Evolutionary conservation across 1,284 basidiomycete genomes (phyloP).

Genomic region (Ustilago shanxiensis): DNA sequence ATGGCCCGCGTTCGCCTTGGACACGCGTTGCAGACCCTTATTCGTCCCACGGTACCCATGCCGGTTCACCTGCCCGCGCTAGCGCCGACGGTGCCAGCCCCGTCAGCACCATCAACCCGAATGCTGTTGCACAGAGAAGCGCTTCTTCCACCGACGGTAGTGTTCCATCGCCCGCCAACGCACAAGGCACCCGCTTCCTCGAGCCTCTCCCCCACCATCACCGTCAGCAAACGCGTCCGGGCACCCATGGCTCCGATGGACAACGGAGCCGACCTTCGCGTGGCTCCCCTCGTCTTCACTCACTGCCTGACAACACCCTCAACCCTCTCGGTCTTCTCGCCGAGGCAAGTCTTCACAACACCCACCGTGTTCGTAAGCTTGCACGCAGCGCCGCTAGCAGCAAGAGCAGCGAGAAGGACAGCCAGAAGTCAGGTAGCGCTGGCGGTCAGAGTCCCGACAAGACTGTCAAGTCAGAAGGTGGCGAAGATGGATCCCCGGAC

Average conservation of each 20-base stretch:
- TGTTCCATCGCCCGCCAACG: constrained; percentile 32
- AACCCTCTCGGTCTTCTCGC: constrained; percentile 70
- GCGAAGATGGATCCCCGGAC: constrained; percentile 24
- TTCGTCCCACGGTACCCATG: constrained; percentile 18
- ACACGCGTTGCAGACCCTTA: constrained; percentile 28
- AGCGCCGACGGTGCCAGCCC: constrained; percentile 43
- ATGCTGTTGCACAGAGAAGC: constrained; percentile 43
- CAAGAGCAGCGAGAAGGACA: constrained; percentile 45
- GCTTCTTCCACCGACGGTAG: constrained; percentile 44
- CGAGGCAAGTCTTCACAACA: constrained; percentile 68
- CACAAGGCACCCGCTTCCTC: constrained; percentile 47
- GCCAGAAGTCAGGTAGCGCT: constrained; percentile 35
- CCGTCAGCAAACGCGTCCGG: constrained; percentile 31
- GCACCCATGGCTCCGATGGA: constrained; percentile 17
- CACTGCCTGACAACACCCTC: constrained; percentile 72
- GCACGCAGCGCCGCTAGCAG: constrained; percentile 34
- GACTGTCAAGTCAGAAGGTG: constrained; percentile 38
- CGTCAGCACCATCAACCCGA: constrained; percentile 51
- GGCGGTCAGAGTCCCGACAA: constrained; percentile 43
- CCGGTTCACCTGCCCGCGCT: constrained; percentile 27
- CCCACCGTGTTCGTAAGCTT: constrained; percentile 42
- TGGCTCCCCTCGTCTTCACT: constrained; percentile 52
- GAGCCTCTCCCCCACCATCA: constrained; percentile 50
- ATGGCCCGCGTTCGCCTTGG: constrained; percentile 44
- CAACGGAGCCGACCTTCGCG: constrained; percentile 36